Evolutionary conservation across 2,329 filamentous ascomycete species (phyloP).

Genomic region (Apiospora phragmitis): DNA sequence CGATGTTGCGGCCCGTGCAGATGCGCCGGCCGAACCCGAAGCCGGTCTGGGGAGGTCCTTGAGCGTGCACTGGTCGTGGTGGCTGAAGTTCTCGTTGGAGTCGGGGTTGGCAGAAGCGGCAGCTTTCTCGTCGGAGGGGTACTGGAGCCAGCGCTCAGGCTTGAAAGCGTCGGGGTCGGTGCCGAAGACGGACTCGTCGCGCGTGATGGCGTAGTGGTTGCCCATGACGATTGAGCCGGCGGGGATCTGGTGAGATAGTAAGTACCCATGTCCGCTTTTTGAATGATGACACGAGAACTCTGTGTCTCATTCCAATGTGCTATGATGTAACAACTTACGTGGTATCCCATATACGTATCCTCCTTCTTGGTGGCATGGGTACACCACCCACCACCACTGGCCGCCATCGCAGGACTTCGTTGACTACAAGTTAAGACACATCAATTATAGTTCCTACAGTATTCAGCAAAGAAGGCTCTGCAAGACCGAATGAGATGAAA

Average conservation of each 20-base stretch:
- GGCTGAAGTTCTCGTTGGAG: background rate
- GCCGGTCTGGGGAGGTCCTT: conserved; percentile 34
- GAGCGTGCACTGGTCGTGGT: conserved; percentile 14
- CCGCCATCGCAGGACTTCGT: conserved; percentile 47
- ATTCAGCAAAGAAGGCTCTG: too few relatives aligned
- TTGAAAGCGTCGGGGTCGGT: conserved; percentile 28
- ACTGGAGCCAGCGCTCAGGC: conserved; percentile 34
- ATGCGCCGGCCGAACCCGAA: conserved; percentile 52
- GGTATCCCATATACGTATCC: conserved; percentile 36
- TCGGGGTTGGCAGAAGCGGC: background rate
- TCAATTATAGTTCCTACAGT: background rate
- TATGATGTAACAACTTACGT: conserved; percentile 28
- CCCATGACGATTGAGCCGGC: conserved; percentile 43
- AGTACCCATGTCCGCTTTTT: background rate
- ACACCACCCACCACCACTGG: conserved; percentile 38
- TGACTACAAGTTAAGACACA: background rate
- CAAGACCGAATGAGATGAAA: too few relatives aligned
- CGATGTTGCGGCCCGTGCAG: conserved; percentile 45
- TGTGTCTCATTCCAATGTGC: too few relatives aligned
- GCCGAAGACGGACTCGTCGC: conserved; percentile 43
- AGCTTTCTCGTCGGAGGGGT: conserved; percentile 10
- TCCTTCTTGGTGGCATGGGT: conserved; percentile 39
- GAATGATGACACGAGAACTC: background rate
- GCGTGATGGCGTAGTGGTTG: conserved; percentile 41
- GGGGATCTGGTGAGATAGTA: conserved; percentile 23